Conservation (phyloP, 2,329 filamentous ascomycete species). For the Hortaea werneckii region DNA sequence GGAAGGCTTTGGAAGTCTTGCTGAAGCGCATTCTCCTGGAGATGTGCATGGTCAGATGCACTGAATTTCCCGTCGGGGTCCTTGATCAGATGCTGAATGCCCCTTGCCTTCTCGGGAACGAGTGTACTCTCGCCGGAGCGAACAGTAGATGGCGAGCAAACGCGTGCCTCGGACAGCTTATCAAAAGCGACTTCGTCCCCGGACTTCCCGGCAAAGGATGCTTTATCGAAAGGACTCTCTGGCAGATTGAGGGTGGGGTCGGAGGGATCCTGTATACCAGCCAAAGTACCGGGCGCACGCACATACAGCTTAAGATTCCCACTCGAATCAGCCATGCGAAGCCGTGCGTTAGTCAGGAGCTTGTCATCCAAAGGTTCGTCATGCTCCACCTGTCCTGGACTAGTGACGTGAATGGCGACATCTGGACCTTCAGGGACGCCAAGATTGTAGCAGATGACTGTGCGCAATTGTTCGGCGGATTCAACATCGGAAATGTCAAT, state of each 20-base stretch:
- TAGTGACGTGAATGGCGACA: slow-evolving; percentile 68
- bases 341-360: slow-evolving; percentile 59
- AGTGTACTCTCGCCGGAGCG: slow-evolving; percentile 41
- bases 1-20: slow-evolving; percentile 28
- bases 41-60: slow-evolving; percentile 18
- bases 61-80: slow-evolving; percentile 20
- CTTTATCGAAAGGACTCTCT: slow-evolving; percentile 26
- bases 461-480: slow-evolving; percentile 60
- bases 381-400: slow-evolving; percentile 74
- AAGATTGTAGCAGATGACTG: slow-evolving; percentile 65
- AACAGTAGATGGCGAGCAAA: slow-evolving; percentile 33
- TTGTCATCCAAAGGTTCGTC: slow-evolving; percentile 72
- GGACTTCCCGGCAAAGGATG: slow-evolving; percentile 32
- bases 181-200: slow-evolving; percentile 40
- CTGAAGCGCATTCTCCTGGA: slow-evolving; percentile 18
- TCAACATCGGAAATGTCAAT: slow-evolving; percentile 81
- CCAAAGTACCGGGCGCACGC: slow-evolving; percentile 12
- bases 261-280: slow-evolving; percentile 25
- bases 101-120: slow-evolving; percentile 32
- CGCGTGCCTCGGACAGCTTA: slow-evolving; percentile 27
- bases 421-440: slow-evolving; percentile 60
- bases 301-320: slow-evolving; percentile 79
- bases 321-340: slow-evolving; percentile 59
- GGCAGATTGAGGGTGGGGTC: slow-evolving; percentile 37
- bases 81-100: slow-evolving; percentile 29